phyloP scores from a whole-genome alignment of 805 yeast species.

The Suhomyces tanzawaensis region DNA sequence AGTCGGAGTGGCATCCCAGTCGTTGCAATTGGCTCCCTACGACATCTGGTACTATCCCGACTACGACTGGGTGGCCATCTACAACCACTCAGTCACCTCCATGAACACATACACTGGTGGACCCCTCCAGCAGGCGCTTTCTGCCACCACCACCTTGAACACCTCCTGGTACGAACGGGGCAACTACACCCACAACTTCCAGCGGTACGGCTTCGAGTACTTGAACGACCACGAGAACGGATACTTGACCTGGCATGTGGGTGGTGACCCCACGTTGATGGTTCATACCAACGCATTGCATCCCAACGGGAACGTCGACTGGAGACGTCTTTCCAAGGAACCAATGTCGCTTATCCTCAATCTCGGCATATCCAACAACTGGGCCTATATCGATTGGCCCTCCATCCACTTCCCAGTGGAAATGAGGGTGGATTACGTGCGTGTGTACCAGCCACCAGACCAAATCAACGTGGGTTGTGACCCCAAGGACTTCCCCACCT shows the following conservation, averaged over 20 bases:
- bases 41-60: conserved; percentile 95
- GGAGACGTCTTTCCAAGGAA: conserved; percentile 80
- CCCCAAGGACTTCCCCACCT: conserved; percentile 81
- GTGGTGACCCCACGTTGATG: conserved; percentile 73
- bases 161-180: conserved; percentile 79
- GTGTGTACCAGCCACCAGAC: conserved; percentile 84
- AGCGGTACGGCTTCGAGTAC: conserved; percentile 76
- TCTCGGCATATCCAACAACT: conserved; percentile 84
- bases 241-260: conserved; percentile 84
- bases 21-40: conserved; percentile 87
- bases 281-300: conserved; percentile 71
- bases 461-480: conserved; percentile 71
- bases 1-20: conserved; percentile 82
- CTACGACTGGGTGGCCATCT: conserved; percentile 71
- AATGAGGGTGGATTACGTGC: conserved; percentile 78
- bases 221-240: conserved; percentile 65
- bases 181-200: conserved; percentile 52
- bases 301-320: conserved; percentile 87
- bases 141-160: conserved; percentile 78
- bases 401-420: conserved; percentile 72
- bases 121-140: conserved; percentile 89
- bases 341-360: conserved; percentile 91
- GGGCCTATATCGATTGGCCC: conserved; percentile 95
- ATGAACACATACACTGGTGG: conserved; percentile 93
- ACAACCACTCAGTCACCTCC: conserved; percentile 64